phyloP scores from a whole-genome alignment of 73 alveolate species.

The Tetrahymena elliotti region DNA sequence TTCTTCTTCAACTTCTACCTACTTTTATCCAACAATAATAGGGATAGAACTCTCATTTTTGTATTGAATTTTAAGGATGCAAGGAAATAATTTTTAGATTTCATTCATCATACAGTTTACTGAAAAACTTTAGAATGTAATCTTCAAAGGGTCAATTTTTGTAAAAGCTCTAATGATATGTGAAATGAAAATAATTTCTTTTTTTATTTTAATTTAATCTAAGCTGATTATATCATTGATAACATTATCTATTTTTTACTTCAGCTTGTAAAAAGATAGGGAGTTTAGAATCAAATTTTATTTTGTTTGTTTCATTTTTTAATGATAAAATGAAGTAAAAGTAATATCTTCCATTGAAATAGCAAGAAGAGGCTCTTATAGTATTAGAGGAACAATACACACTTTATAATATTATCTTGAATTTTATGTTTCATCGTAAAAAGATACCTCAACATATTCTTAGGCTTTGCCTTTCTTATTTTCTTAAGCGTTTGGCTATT shows the following conservation, averaged over 20 bases:
- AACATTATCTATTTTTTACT: background rate
- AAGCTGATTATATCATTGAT: background rate
- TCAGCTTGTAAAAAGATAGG: background rate
- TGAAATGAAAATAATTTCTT: background rate
- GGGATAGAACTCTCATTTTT: background rate
- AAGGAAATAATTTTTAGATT: background rate
- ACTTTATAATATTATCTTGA: background rate
- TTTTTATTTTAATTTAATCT: background rate
- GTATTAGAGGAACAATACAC: background rate
- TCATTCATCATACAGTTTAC: background rate
- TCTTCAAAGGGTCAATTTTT: background rate
- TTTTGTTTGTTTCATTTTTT: background rate
- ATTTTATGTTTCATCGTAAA: background rate
- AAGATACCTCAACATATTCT: background rate
- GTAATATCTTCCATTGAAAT: background rate
- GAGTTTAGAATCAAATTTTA: background rate
- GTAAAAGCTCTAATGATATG: background rate
- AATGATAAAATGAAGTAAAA: background rate
- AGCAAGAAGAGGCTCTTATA: background rate
- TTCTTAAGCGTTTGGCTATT: background rate
- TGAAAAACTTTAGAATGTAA: background rate
- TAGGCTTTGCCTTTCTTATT: background rate
- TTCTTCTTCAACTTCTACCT: background rate
- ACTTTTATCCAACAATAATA: background rate
- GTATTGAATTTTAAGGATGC: background rate